phyloP scores from a whole-genome alignment of 371 early-diverging fungal genomes.

The Rhizopus arrhizus region DNA sequence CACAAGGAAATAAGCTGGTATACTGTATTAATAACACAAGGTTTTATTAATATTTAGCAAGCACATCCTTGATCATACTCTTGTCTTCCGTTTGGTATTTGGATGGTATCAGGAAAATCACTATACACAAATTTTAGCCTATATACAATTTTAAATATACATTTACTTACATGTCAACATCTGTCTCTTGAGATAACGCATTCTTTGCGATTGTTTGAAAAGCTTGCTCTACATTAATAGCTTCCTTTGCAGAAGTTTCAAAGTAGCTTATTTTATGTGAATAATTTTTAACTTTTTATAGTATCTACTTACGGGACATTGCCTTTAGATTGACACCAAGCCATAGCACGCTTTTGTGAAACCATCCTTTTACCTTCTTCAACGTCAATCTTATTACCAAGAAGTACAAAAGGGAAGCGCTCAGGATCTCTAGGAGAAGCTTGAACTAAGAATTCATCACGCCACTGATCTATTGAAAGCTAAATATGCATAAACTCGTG shows the following conservation, averaged over 20 bases:
- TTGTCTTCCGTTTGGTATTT: conserved; percentile 74
- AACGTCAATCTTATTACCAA: conserved; percentile 98
- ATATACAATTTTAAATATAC: not conserved
- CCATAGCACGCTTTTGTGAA: conserved; percentile 90
- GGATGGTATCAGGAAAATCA: conserved; percentile 92
- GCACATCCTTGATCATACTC: conserved; percentile 61
- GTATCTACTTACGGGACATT: conserved; percentile 74
- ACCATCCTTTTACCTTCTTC: conserved; percentile 92
- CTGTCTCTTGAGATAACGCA: conserved; percentile 90
- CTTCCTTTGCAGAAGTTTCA: conserved; percentile 96
- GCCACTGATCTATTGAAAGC: conserved; percentile 69
- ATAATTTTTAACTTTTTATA: too few species aligned
- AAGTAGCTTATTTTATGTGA: conserved; percentile 62
- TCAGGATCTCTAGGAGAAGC: conserved; percentile 93
- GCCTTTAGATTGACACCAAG: conserved; percentile 95
- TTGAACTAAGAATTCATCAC: conserved; percentile 96
- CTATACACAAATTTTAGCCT: conserved; percentile 41
- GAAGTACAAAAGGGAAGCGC: conserved; percentile 95
- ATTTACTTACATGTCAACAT: conserved; percentile 75
- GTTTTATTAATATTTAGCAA: conserved; percentile 27
- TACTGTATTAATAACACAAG: too few species aligned
- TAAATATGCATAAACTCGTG: not conserved
- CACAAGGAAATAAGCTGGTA: too few species aligned
- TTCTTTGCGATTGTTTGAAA: conserved; percentile 95
- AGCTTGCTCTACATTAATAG: conserved; percentile 95